Evolutionary conservation across 116 monocot species (phyloP).

Genomic region (Phalaenopsis hybrid): DNA sequence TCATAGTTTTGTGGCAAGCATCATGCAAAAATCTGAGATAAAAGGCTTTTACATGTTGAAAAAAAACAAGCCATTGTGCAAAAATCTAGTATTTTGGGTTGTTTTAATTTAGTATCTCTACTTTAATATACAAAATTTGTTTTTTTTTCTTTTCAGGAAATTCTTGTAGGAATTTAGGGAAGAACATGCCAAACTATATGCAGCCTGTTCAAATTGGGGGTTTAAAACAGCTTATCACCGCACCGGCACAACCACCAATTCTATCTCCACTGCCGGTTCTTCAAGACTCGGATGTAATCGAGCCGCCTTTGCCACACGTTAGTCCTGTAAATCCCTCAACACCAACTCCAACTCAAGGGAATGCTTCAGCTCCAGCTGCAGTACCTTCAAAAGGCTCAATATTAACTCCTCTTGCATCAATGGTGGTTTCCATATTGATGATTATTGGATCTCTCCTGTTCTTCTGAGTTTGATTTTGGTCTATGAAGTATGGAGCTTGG

Average conservation of each 20-base stretch:
- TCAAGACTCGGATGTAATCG: constrained; percentile 7
- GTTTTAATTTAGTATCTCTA: too few species aligned
- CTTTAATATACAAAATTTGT: background rate
- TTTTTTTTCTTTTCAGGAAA: constrained; percentile 38
- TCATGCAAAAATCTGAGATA: too few species aligned
- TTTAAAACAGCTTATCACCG: constrained; percentile 23
- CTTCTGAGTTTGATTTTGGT: background rate
- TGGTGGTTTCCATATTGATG: background rate
- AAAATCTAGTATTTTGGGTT: too few species aligned
- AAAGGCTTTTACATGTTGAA: too few species aligned
- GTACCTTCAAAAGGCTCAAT: background rate
- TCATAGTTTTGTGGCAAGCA: too few species aligned
- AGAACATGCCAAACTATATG: constrained; percentile 42
- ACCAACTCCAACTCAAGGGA: background rate
- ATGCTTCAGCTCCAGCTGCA: background rate
- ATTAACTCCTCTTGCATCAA: background rate
- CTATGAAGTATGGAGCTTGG: background rate
- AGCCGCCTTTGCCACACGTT: constrained; percentile 12
- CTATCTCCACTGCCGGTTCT: constrained; percentile 12
- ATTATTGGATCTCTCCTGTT: background rate
- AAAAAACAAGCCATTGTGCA: too few species aligned
- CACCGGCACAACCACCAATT: constrained; percentile 22
- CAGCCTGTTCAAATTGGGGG: constrained; percentile 40
- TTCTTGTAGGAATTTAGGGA: constrained; percentile 40
- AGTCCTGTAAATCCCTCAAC: background rate